Conservation (phyloP, 495 filamentous ascomycete genomes). For the Neurospora sp. region DNA sequence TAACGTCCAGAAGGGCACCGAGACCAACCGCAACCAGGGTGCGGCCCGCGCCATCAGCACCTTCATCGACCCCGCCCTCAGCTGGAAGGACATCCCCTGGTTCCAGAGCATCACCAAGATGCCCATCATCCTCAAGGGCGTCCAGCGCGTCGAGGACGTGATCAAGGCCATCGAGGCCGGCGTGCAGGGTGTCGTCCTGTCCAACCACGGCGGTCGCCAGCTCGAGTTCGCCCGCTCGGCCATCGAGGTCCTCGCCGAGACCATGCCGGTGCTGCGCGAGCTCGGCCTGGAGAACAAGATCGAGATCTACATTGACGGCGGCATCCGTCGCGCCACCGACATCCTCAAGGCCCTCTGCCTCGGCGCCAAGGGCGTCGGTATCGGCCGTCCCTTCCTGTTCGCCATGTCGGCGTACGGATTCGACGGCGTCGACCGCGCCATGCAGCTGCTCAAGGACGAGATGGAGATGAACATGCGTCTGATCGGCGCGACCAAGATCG, state of each 20-base stretch:
- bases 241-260: slow-evolving; percentile 91
- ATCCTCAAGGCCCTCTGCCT: slow-evolving; percentile 94
- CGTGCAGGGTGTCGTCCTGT: slow-evolving; percentile 87
- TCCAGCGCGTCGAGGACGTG: slow-evolving; percentile 93
- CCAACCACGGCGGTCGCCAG: slow-evolving; percentile 96
- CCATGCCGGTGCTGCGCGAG: slow-evolving; percentile 85
- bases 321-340: slow-evolving; percentile 81
- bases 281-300: slow-evolving; percentile 74
- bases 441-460: slow-evolving; percentile 94
- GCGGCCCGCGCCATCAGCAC: slow-evolving; percentile 83
- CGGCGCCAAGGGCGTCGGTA: slow-evolving; percentile 86
- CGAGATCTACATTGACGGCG: slow-evolving; percentile 88
- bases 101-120: slow-evolving; percentile 87
- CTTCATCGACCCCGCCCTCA: slow-evolving; percentile 88
- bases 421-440: slow-evolving; percentile 78
- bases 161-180: slow-evolving; percentile 71
- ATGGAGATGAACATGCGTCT: slow-evolving; percentile 99
- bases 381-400: slow-evolving; percentile 88
- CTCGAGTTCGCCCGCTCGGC: slow-evolving; percentile 85
- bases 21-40: slow-evolving; percentile 80
- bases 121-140: slow-evolving; percentile 95
- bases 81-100: slow-evolving; percentile 93
- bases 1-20: slow-evolving; percentile 62
- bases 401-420: slow-evolving; percentile 92
- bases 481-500: slow-evolving; percentile 65